Percentiles rank a stretch among this genome's conserved stretches.
Evolutionary conservation across 805 yeast genomes (phyloP).

Genomic region (Candida mattraensis): DNA sequence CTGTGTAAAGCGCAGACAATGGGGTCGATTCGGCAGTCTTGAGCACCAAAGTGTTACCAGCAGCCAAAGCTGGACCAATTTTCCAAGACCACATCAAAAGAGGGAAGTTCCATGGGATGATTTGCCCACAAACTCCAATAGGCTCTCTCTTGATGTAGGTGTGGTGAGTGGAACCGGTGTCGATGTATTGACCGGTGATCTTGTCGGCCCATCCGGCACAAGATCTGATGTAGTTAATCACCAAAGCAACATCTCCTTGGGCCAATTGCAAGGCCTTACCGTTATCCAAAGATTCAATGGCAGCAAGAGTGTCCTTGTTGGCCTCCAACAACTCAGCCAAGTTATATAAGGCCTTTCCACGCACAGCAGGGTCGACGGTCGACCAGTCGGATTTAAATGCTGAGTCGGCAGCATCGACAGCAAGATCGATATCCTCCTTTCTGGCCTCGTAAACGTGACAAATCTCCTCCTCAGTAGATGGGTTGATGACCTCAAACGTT

Average conservation of each 20-base stretch:
- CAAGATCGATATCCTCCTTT: conserved; percentile 64
- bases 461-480: conserved; percentile 52
- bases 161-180: conserved; percentile 63
- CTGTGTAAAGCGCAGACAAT: conserved; percentile 65
- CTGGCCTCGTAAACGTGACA: conserved; percentile 54
- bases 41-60: conserved; percentile 71
- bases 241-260: conserved; percentile 65
- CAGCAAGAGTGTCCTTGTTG: conserved; percentile 60
- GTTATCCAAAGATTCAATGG: conserved; percentile 72
- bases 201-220: conserved; percentile 77
- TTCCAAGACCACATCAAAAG: conserved; percentile 79
- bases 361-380: conserved; percentile 52
- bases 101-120: conserved; percentile 87
- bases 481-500: conserved; percentile 52
- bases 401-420: conserved; percentile 64
- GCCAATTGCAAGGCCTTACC: conserved; percentile 73
- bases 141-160: conserved; percentile 72
- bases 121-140: conserved; percentile 79
- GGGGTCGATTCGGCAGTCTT: conserved; percentile 82
- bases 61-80: conserved; percentile 73
- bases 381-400: conserved; percentile 63
- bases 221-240: conserved; percentile 64
- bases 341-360: conserved; percentile 53
- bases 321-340: conserved; percentile 71
- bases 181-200: conserved; percentile 60